Evolutionary conservation across 2,329 filamentous ascomycete species (phyloP).

Genomic region (Sporothrix humicola): DNA sequence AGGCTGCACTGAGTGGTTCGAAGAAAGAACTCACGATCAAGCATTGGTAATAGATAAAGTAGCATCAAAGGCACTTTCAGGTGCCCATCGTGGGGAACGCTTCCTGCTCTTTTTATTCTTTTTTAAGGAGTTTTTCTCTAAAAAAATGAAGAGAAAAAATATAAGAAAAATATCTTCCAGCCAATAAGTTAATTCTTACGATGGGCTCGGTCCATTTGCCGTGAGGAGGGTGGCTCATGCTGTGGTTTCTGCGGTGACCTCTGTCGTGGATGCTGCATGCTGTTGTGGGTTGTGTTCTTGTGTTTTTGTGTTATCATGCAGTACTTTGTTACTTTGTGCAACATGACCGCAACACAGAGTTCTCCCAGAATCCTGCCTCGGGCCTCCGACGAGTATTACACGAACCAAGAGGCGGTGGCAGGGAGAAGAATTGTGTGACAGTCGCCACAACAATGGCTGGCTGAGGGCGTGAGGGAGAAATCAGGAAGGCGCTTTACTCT

Average conservation of each 20-base stretch:
- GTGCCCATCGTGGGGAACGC: not conserved
- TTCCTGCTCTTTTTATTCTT: too few relatives aligned
- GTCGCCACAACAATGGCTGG: not conserved
- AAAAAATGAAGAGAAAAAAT: too few relatives aligned
- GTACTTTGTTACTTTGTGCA: not conserved
- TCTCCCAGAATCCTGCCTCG: not conserved
- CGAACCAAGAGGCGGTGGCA: not conserved
- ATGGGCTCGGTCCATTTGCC: not conserved
- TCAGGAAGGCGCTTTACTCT: not conserved
- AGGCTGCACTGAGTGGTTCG: constrained; percentile 1
- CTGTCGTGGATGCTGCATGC: too few relatives aligned
- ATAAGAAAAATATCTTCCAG: not conserved
- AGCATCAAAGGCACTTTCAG: not conserved
- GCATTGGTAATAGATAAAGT: too few relatives aligned
- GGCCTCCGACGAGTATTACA: not conserved
- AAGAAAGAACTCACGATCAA: not conserved
- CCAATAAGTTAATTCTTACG: not conserved
- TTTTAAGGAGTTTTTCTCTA: too few relatives aligned
- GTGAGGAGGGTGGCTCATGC: not conserved
- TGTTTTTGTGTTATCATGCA: not conserved
- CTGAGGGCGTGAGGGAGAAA: not conserved
- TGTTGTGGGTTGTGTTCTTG: too few relatives aligned
- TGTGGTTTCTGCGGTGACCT: not conserved
- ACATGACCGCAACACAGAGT: not conserved
- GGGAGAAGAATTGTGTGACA: not conserved